Base-by-base conservation (phyloP, 345 rosid genomes). In the Passiflora organensis region DNA sequence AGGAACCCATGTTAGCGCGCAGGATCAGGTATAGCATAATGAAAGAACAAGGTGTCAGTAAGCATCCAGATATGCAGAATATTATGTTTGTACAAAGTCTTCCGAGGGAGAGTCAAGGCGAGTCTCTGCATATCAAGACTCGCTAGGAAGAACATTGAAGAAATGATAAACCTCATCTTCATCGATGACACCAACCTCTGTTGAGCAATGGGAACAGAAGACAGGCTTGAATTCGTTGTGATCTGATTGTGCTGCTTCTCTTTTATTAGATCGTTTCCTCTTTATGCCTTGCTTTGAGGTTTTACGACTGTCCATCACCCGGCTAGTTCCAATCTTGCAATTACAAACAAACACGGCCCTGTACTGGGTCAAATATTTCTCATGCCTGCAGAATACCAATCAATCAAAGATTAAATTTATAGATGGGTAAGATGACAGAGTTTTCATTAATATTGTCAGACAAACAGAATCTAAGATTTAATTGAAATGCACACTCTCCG, bases 111-210 rank as follows among this genome's bases (percentile, higher is more conserved):
- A 28, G 34, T n/a, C n/a, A 28, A 8, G 34, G 43, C 43, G n/a
- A 10, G 2, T 39, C 13, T 16, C 1, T 39, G 21, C 48, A 48
- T 9, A 16, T 73, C 59, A 83, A 55, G 82, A 75, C 72, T 87
- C 96, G 51, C 93, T 81, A 42, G 96, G 96, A 39, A 87, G 76
- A 60, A 73, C 86, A 67, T 81, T 80, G 73, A 74, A 78, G 78
- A 87, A 87, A 72, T 87, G 96, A 75, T 81, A 84, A 32, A 87
- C 78, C 73, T 87, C 87, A 20, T 82, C 87, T 50, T 62, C 75
- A 52, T 85, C 96, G 28, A 82, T 42, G 2, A 74, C 84, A 16
- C 93, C 96, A 0, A 85, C 85, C 61, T 76, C 72, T 0, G 89
- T 80, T 2, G 83, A 65, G 73, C 96, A 85, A 25, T 76, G 71